A percentile compares a stretch with the other conserved stretches of the same genome.
Conservation (phyloP, 495 filamentous ascomycete genomes). For the Podospora appendiculata region DNA sequence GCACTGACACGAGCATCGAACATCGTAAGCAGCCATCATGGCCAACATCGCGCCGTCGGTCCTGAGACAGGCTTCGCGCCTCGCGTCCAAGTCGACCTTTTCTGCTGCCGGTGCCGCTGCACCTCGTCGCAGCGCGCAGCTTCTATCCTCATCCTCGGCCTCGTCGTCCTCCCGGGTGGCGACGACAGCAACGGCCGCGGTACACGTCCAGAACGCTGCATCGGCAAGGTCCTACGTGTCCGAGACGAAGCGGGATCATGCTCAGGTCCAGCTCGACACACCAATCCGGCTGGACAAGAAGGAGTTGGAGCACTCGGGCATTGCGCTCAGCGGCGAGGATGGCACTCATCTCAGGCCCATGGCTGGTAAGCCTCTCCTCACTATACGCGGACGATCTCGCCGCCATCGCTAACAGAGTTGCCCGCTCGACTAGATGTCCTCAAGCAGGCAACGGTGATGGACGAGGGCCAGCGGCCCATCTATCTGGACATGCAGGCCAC, state of each 20-base stretch:
- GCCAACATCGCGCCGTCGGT: slow-evolving; percentile 61
- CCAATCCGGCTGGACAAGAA: slow-evolving; percentile 78
- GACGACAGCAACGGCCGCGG: slow-evolving; percentile 13
- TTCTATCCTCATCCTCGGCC: slow-evolving; percentile 17
- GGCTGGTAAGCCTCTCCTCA: slow-evolving; percentile 43
- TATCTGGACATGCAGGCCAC: slow-evolving; percentile 99
- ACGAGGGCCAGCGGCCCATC: slow-evolving; percentile 87
- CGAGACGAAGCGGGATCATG: slow-evolving; percentile 69
- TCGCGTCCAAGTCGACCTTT: slow-evolving; percentile 49
- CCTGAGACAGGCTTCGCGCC: slow-evolving; percentile 70
- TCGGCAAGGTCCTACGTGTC: slow-evolving; percentile 65
- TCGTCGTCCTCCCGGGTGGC: slow-evolving; percentile 23
- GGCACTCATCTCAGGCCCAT: slow-evolving; percentile 60
- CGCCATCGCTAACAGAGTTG: slow-evolving; percentile 1
- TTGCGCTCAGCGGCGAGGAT: slow-evolving; percentile 52
- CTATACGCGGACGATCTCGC: not conserved
- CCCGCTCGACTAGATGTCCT: slow-evolving; percentile 52
- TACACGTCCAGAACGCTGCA: slow-evolving; percentile 4
- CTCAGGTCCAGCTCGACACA: slow-evolving; percentile 75
- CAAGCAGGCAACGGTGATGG: slow-evolving; percentile 88
- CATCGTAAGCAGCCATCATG: slow-evolving; percentile 41
- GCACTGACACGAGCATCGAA: no score
- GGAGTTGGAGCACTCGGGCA: slow-evolving; percentile 66
- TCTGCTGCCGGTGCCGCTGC: slow-evolving; percentile 32
- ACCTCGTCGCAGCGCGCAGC: slow-evolving; percentile 35